A percentile compares a stretch with the other conserved stretches of the same genome.
phyloP scores from a whole-genome alignment of 176 grass and related monocot species.

The Avena atlantica region DNA sequence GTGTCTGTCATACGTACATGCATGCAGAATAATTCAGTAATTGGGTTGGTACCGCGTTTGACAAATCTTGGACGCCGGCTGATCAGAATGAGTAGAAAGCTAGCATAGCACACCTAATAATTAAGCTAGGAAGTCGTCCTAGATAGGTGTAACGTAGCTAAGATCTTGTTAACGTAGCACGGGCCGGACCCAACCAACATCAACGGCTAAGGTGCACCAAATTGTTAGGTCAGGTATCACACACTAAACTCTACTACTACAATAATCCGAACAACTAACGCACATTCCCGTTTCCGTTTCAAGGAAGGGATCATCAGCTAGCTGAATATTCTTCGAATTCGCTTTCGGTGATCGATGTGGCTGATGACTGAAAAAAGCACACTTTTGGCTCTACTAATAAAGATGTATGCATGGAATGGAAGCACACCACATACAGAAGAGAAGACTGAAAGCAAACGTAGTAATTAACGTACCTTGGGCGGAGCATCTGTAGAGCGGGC shows the following conservation, averaged over 20 bases:
- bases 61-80: too few species aligned
- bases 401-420: background rate
- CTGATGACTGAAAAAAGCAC: conserved; percentile 8
- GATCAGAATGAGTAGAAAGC: conserved; percentile 14
- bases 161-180: conserved; percentile 16
- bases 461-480: conserved; percentile 46
- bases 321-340: conserved; percentile 1
- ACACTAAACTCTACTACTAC: conserved; percentile 3
- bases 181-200: background rate
- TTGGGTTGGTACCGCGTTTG: too few species aligned
- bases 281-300: conserved; percentile 27
- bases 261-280: conserved; percentile 36
- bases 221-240: conserved; percentile 46
- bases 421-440: too few species aligned
- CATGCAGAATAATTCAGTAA: too few species aligned
- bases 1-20: conserved; percentile 41
- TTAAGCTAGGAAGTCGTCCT: background rate
- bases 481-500: conserved; percentile 64
- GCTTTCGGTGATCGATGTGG: conserved; percentile 26
- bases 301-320: conserved; percentile 33
- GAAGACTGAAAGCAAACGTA: too few species aligned
- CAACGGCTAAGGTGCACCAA: conserved; percentile 31
- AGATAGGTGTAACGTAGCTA: conserved; percentile 22
- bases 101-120: background rate
- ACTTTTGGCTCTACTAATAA: background rate